phyloP scores from a whole-genome alignment of 306 rosid species.

The Glycine tomentella region DNA sequence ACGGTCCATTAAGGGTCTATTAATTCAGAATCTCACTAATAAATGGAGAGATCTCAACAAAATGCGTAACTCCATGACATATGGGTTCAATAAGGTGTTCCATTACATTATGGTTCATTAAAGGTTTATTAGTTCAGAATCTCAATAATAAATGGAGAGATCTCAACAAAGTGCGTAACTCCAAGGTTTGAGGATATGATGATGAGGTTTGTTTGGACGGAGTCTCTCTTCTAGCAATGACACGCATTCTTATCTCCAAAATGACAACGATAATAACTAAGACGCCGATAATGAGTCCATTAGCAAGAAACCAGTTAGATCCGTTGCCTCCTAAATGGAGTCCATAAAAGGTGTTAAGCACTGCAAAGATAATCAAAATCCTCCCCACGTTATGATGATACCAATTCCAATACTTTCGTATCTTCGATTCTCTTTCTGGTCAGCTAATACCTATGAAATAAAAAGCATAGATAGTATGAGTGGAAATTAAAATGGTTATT shows the following conservation, averaged over 20 bases:
- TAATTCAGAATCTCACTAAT: no score
- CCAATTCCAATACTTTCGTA: conserved; percentile 52
- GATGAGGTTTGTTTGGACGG: conserved; percentile 4
- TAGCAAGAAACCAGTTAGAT: conserved; percentile 44
- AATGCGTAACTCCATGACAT: no score
- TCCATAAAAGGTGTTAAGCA: conserved; percentile 45
- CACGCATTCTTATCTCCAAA: conserved; percentile 40
- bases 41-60: no score
- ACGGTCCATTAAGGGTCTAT: no score
- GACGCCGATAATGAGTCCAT: conserved; percentile 31
- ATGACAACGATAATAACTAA: conserved; percentile 15
- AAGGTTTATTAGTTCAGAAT: no score
- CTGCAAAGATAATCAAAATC: conserved; percentile 40
- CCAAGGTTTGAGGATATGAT: conserved; percentile 15
- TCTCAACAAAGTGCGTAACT: no score
- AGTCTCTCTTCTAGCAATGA: conserved; percentile 23
- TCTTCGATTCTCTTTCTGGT: neutral
- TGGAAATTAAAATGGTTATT: neutral
- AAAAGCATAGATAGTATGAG: neutral
- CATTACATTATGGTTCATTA: no score
- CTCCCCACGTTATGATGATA: conserved; percentile 51
- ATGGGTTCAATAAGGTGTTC: no score
- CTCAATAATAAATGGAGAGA: no score
- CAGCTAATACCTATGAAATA: conserved; percentile 36
- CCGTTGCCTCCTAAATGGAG: conserved; percentile 46